Evolutionary conservation across 768 basidiomycete species (phyloP).

Genomic region (Cubamyces lactineus): DNA sequence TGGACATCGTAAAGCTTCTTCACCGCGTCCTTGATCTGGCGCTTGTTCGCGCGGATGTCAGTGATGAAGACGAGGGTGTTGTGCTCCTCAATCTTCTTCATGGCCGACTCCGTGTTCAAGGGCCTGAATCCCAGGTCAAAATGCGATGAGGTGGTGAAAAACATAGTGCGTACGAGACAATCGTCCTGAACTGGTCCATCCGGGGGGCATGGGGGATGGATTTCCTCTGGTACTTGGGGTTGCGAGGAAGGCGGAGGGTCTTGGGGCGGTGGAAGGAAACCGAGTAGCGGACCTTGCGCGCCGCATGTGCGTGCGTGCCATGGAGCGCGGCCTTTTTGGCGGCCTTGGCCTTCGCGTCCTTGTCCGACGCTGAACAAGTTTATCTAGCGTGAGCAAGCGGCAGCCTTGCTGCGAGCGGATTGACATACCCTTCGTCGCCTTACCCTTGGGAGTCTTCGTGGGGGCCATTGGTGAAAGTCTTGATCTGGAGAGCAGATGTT

Average conservation of each 20-base stretch:
- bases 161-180: constrained; percentile 70
- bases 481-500: constrained; percentile 15
- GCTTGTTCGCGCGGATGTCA: constrained; percentile 94
- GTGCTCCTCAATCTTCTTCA: constrained; percentile 99
- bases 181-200: constrained; percentile 96
- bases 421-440: constrained; percentile 50
- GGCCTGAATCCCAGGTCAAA: constrained; percentile 49
- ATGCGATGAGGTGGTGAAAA: neutral
- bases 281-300: constrained; percentile 81
- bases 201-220: constrained; percentile 88
- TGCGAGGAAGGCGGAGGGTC: constrained; percentile 82
- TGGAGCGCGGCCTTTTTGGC: constrained; percentile 97
- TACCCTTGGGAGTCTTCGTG: constrained; percentile 69
- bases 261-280: constrained; percentile 97
- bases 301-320: constrained; percentile 73
- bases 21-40: constrained; percentile 98
- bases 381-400: neutral
- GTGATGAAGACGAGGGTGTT: constrained; percentile 99
- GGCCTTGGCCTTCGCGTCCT: constrained; percentile 78
- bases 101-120: constrained; percentile 93
- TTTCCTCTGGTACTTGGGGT: constrained; percentile 95
- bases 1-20: constrained; percentile 99
- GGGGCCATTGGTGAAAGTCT: constrained; percentile 55
- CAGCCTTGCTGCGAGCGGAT: neutral
- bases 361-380: constrained; percentile 30